A percentile compares a stretch with the other conserved stretches of the same genome.
Evolutionary conservation across 1,284 basidiomycete genomes (phyloP).

Genomic region (Ceratobasidium sp.): DNA sequence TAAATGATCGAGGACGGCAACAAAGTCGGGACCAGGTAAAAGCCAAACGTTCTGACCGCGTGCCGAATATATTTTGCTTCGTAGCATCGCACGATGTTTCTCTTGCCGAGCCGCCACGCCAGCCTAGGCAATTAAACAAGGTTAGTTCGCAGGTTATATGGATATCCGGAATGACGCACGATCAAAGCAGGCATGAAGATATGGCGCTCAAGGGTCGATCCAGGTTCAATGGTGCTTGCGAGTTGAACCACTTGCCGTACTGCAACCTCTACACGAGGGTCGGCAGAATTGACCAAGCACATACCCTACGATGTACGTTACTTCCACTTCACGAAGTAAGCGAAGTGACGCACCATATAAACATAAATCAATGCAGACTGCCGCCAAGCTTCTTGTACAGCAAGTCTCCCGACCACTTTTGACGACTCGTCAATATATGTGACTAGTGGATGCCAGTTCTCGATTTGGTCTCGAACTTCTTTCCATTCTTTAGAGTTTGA

Average conservation of each 20-base stretch:
- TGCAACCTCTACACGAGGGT: neutral
- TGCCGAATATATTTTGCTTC: neutral
- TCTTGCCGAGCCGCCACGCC: constrained; percentile 10
- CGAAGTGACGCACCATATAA: constrained; percentile 14
- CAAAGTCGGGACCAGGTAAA: neutral
- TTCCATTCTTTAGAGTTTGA: neutral
- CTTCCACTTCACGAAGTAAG: neutral
- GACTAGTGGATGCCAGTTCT: neutral
- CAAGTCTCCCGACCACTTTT: neutral
- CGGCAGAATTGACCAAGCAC: neutral
- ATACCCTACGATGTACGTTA: neutral
- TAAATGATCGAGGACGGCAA: constrained; percentile 15
- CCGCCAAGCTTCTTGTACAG: constrained; percentile 24
- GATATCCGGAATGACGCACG: neutral
- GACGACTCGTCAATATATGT: constrained; percentile 1
- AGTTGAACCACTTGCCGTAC: constrained; percentile 8
- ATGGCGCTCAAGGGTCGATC: neutral
- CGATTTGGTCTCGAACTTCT: neutral
- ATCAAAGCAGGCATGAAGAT: neutral
- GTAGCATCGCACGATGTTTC: constrained; percentile 21
- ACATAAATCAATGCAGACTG: constrained; percentile 20
- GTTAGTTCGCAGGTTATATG: neutral
- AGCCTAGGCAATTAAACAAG: neutral
- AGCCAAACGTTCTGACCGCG: neutral
- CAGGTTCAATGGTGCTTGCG: neutral